These are phyloP conservation scores for Juglanconis oblonga DNA, from an alignment of 2,329 filamentous ascomycete species.

Conservation along the genomic window DNA sequence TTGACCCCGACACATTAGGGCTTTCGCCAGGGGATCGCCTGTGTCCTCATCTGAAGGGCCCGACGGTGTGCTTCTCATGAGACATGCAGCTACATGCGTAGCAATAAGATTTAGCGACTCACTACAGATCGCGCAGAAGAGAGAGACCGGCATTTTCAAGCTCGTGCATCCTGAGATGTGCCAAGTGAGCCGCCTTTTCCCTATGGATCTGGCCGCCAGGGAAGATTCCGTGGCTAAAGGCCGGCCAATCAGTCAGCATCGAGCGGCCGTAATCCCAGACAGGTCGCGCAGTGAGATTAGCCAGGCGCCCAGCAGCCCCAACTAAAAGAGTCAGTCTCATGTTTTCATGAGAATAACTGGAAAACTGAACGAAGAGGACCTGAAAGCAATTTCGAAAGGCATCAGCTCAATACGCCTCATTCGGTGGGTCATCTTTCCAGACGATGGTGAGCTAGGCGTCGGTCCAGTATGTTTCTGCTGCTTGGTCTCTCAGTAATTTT, in stretches of 20 bases:
- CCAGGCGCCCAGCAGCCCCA: not conserved
- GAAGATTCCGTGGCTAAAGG: not conserved
- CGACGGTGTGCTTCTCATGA: slow-evolving; percentile 13
- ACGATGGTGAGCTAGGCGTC: not conserved
- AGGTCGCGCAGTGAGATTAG: not conserved
- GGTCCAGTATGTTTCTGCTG: not conserved
- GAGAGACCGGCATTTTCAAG: slow-evolving; percentile 5
- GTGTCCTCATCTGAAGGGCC: slow-evolving; percentile 7
- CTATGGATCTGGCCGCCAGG: not conserved
- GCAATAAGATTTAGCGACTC: slow-evolving; percentile 16
- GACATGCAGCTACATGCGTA: slow-evolving; percentile 19
- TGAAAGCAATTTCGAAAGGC: not conserved
- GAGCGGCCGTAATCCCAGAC: slow-evolving; percentile 1
- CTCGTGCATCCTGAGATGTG: slow-evolving; percentile 4
- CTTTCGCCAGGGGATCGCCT: slow-evolving; percentile 1
- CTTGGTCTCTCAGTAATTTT: too few relatives aligned
- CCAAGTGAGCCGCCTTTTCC: slow-evolving; percentile 1
- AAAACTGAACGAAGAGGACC: not conserved
- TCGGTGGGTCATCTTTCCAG: not conserved
- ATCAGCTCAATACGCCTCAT: not conserved
- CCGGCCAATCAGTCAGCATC: not conserved
- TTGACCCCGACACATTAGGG: slow-evolving; percentile 1
- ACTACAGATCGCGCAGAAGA: slow-evolving; percentile 14
- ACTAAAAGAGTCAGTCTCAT: not conserved
- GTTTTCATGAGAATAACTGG: not conserved